Percentiles rank a stretch among this genome's conserved stretches.
phyloP scores from a whole-genome alignment of 257 asterid genomes.

The Solanum ossicruentum region DNA sequence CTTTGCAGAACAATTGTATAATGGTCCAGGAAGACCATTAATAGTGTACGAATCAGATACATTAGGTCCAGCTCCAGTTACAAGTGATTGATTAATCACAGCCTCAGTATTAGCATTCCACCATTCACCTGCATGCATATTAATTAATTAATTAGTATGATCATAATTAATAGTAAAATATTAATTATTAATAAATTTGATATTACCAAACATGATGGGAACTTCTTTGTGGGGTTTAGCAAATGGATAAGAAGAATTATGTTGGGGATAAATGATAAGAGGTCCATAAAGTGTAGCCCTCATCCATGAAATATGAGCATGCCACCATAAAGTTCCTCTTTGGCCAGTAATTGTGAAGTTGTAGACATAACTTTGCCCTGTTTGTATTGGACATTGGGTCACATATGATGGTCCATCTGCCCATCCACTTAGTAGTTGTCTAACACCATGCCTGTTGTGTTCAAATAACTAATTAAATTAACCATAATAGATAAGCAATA shows the following conservation, averaged over 20 bases:
- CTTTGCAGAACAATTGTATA: constrained; percentile 44
- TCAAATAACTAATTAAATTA: not conserved
- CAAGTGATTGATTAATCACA: constrained; percentile 37
- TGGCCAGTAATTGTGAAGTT: constrained; percentile 55
- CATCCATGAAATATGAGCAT: constrained; percentile 67
- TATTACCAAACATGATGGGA: constrained; percentile 46
- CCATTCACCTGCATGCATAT: constrained; percentile 42
- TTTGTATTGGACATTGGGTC: constrained; percentile 62
- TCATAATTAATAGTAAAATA: not conserved
- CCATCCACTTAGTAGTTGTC: constrained; percentile 57
- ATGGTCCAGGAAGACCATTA: constrained; percentile 51
- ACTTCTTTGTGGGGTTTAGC: constrained; percentile 43
- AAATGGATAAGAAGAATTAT: constrained; percentile 44
- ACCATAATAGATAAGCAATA: not conserved
- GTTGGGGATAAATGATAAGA: constrained; percentile 28
- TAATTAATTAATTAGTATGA: not conserved
- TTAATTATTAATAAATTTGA: not conserved
- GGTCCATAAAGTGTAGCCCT: constrained; percentile 56
- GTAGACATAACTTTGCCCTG: constrained; percentile 42
- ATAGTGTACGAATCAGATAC: constrained; percentile 58
- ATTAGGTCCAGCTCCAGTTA: constrained; percentile 53
- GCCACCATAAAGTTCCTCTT: constrained; percentile 59
- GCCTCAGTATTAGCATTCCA: constrained; percentile 49
- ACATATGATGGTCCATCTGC: constrained; percentile 58
- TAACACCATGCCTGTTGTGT: constrained; percentile 47